Conservation (phyloP, 768 basidiomycete species). For the Serendipita indica region DNA sequence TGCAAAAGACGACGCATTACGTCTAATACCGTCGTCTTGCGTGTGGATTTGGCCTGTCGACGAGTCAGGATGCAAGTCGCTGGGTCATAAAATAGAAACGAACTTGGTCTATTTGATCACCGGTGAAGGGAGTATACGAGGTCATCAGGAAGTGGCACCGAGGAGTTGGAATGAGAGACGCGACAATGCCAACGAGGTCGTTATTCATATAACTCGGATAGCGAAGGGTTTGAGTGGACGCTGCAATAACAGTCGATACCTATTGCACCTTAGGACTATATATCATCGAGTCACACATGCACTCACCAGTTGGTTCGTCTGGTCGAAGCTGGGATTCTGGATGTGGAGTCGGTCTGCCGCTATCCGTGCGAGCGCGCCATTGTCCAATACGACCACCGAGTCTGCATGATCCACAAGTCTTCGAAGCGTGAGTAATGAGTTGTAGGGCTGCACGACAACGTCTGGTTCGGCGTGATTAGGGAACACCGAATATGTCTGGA, state of each 20-base stretch:
- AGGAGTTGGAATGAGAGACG: constrained; percentile 91
- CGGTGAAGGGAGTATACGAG: constrained; percentile 95
- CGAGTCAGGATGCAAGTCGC: background rate
- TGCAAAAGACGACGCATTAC: constrained; percentile 96
- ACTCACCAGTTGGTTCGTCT: constrained; percentile 62
- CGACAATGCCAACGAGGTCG: constrained; percentile 92
- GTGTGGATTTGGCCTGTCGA: constrained; percentile 76
- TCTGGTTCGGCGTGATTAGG: constrained; percentile 88
- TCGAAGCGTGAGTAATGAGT: constrained; percentile 84
- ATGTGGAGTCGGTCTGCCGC: constrained; percentile 83
- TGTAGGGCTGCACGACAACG: constrained; percentile 98
- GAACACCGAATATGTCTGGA: constrained; percentile 98
- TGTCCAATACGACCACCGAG: constrained; percentile 93
- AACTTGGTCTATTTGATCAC: constrained; percentile 92
- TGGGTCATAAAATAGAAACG: constrained; percentile 13
- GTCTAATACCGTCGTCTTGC: constrained; percentile 92
- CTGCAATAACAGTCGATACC: constrained; percentile 96
- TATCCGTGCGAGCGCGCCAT: constrained; percentile 83
- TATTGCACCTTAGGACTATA: too few relatives aligned
- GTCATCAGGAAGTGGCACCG: constrained; percentile 98
- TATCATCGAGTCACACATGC: background rate
- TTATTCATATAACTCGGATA: constrained; percentile 99
- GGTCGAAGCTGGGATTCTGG: constrained; percentile 77
- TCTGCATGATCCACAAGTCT: constrained; percentile 92
- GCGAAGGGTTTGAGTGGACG: constrained; percentile 88